Conservation (phyloP, 768 basidiomycete species). For the Cystobasidium onofrii region DNA sequence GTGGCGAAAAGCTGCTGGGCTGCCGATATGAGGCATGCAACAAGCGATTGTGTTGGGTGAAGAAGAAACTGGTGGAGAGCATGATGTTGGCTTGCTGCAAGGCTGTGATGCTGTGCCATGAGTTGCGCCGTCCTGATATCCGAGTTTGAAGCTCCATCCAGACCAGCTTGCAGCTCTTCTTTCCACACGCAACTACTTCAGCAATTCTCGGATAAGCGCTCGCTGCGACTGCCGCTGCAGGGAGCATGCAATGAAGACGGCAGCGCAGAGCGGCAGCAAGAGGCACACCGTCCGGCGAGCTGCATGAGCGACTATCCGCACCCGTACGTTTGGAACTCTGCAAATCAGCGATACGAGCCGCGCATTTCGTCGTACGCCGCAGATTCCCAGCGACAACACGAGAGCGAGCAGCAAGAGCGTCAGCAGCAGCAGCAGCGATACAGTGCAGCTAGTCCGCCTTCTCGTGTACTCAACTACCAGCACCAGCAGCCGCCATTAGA, state of each 20-base stretch:
- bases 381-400: neutral
- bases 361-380: neutral
- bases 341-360: neutral
- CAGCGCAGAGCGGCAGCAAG: neutral
- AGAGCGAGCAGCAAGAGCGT: neutral
- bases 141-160: neutral
- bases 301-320: constrained; percentile 4
- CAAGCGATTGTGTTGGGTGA: neutral
- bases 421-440: neutral
- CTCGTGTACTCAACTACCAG: neutral
- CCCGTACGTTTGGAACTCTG: neutral
- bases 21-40: neutral
- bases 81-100: neutral
- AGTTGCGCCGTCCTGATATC: neutral
- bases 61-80: neutral
- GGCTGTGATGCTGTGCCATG: neutral
- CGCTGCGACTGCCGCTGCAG: neutral
- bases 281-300: neutral
- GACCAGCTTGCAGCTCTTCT: neutral
- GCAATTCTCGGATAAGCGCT: too few species aligned
- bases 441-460: neutral
- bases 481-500: neutral
- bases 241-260: neutral
- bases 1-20: neutral
- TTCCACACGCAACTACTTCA: neutral